These are phyloP conservation scores for Catunica adiposa DNA, from an alignment of 2,329 filamentous ascomycete genomes.

Conservation along the genomic window DNA sequence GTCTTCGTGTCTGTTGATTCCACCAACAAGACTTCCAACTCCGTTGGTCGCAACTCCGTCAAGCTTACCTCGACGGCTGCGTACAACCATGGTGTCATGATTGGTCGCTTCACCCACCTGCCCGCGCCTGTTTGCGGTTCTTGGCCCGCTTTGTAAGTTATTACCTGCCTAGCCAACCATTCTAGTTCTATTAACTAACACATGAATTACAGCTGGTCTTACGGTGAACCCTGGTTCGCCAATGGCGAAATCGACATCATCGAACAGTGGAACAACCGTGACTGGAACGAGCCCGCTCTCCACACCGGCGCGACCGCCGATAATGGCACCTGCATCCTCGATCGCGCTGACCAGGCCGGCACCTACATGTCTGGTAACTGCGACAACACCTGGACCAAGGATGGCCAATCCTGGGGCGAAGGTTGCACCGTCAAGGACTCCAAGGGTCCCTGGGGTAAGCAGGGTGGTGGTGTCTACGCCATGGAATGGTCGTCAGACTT, in stretches of 20 bases:
- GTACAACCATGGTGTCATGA: conserved; percentile 51
- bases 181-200: neutral
- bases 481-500: conserved; percentile 27
- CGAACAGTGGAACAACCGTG: conserved; percentile 44
- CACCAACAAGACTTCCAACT: conserved; percentile 14
- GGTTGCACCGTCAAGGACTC: conserved; percentile 28
- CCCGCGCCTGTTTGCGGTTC: conserved; percentile 48
- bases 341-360: conserved; percentile 20
- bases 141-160: conserved; percentile 52
- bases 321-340: conserved; percentile 24
- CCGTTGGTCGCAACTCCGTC: conserved; percentile 36
- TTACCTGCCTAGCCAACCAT: no score
- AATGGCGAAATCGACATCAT: conserved; percentile 52
- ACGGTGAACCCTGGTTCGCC: conserved; percentile 38
- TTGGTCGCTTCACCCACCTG: conserved; percentile 54
- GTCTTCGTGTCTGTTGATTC: conserved; percentile 27
- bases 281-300: conserved; percentile 39
- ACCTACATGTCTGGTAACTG: conserved; percentile 24
- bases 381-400: conserved; percentile 20
- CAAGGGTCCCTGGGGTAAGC: conserved; percentile 24
- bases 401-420: conserved; percentile 19
- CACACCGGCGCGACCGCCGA: conserved; percentile 29
- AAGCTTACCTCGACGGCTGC: conserved; percentile 44
- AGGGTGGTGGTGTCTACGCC: conserved; percentile 27
- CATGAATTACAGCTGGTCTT: conserved; percentile 27